A percentile compares a stretch with the other conserved stretches of the same genome.
Conservation (phyloP, 148 eudicot genomes). For the Rhododendron molle region DNA sequence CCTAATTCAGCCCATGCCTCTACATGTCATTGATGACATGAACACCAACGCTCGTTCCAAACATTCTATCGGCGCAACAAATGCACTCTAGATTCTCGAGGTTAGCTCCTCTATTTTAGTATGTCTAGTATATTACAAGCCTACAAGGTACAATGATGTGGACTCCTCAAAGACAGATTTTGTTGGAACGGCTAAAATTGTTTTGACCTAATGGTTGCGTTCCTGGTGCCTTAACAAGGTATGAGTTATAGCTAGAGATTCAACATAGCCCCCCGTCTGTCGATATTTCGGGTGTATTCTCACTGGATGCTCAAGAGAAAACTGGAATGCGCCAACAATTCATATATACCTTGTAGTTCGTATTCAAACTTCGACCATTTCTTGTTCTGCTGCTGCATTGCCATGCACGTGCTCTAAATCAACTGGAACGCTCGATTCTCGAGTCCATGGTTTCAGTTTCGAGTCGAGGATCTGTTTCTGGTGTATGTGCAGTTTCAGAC, state of each 20-base stretch:
- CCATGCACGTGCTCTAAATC: neutral
- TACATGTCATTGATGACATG: too few relatives aligned
- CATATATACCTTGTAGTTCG: neutral
- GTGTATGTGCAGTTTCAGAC: constrained; percentile 16
- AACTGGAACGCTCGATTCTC: neutral
- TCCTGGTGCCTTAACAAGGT: neutral
- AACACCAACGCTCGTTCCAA: too few relatives aligned
- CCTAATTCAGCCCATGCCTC: too few relatives aligned
- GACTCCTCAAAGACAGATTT: neutral
- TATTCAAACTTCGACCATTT: neutral
- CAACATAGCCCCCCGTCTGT: neutral
- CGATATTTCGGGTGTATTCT: neutral
- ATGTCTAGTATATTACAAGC: neutral
- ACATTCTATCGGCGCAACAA: too few relatives aligned
- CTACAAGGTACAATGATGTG: neutral
- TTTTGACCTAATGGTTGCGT: neutral
- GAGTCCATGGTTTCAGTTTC: constrained; percentile 1
- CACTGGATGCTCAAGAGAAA: neutral
- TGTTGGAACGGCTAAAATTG: neutral
- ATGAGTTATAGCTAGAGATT: neutral
- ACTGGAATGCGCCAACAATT: neutral
- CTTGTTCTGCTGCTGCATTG: neutral
- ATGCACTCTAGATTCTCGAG: neutral
- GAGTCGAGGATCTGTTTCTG: constrained; percentile 9
- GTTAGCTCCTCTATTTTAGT: neutral